Conservation (phyloP, 441 rosid genomes). For the Rhodomyrtus psidioides region DNA sequence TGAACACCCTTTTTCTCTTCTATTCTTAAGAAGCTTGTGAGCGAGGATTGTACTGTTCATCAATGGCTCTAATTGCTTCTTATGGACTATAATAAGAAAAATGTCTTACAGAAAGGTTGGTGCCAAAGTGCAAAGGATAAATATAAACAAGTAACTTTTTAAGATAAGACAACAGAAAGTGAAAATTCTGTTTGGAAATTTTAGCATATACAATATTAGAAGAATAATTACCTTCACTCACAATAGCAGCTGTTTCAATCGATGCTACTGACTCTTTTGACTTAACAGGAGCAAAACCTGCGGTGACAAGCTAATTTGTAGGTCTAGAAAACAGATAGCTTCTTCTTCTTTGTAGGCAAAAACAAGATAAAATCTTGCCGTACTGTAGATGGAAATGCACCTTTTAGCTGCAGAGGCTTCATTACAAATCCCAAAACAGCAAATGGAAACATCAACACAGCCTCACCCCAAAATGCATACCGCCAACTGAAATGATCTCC, state of each 20-base stretch:
- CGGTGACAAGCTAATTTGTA: constrained; percentile 10
- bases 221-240: constrained; percentile 29
- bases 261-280: constrained; percentile 28
- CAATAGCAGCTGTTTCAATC: constrained; percentile 28
- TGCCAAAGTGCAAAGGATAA: not conserved
- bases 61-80: not conserved
- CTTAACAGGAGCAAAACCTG: constrained; percentile 67
- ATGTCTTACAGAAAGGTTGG: not conserved
- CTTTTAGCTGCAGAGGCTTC: constrained; percentile 88
- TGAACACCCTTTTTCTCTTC: not conserved
- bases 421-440: constrained; percentile 60
- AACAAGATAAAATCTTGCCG: not conserved
- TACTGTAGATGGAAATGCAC: constrained; percentile 20
- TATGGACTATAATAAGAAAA: not conserved
- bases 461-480: constrained; percentile 82
- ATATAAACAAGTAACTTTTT: not conserved
- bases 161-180: not conserved
- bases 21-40: not conserved
- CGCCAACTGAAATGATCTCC: constrained; percentile 73
- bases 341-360: not conserved
- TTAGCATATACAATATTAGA: not conserved
- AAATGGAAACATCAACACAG: constrained; percentile 78
- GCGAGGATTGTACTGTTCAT: not conserved
- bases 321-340: not conserved
- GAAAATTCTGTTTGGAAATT: not conserved